phyloP scores from a whole-genome alignment of 345 rosid genomes.

The Brassica rapa region DNA sequence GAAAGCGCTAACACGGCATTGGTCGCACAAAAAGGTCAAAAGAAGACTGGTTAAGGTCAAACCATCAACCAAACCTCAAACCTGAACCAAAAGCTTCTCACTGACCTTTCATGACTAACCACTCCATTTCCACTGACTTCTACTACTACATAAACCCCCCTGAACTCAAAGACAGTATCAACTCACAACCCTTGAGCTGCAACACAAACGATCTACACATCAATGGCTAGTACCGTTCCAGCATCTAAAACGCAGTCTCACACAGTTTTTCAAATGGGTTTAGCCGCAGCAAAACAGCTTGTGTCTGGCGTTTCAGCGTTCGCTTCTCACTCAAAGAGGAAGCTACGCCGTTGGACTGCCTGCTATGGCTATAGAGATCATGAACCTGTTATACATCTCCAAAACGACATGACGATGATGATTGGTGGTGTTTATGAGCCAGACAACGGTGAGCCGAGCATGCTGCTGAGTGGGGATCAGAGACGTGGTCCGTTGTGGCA shows the following conservation, averaged over 20 bases:
- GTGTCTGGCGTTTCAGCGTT: slow-evolving; percentile 52
- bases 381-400: slow-evolving; percentile 65
- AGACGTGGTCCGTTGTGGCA: slow-evolving; percentile 60
- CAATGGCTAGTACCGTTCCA: slow-evolving; percentile 50
- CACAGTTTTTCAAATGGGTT: slow-evolving; percentile 44
- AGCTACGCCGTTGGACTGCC: slow-evolving; percentile 50
- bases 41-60: slow-evolving; percentile 6
- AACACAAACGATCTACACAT: neutral
- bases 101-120: slow-evolving; percentile 34
- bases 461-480: slow-evolving; percentile 46
- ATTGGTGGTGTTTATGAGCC: slow-evolving; percentile 33
- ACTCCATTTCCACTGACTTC: slow-evolving; percentile 40
- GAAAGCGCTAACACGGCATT: neutral
- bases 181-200: neutral
- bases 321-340: slow-evolving; percentile 60
- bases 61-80: slow-evolving; percentile 49
- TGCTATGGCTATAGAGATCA: slow-evolving; percentile 57
- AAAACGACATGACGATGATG: slow-evolving; percentile 38
- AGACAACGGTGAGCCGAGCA: slow-evolving; percentile 32
- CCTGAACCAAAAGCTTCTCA: slow-evolving; percentile 16
- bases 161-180: slow-evolving; percentile 2
- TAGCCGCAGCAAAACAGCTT: slow-evolving; percentile 48
- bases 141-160: slow-evolving; percentile 16
- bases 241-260: slow-evolving; percentile 17
- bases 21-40: neutral